Percentiles rank a stretch among this genome's conserved stretches.
These are phyloP conservation scores for Bruguiera gymnorhiza DNA, from an alignment of 345 rosid genomes.

Conservation along the genomic window DNA sequence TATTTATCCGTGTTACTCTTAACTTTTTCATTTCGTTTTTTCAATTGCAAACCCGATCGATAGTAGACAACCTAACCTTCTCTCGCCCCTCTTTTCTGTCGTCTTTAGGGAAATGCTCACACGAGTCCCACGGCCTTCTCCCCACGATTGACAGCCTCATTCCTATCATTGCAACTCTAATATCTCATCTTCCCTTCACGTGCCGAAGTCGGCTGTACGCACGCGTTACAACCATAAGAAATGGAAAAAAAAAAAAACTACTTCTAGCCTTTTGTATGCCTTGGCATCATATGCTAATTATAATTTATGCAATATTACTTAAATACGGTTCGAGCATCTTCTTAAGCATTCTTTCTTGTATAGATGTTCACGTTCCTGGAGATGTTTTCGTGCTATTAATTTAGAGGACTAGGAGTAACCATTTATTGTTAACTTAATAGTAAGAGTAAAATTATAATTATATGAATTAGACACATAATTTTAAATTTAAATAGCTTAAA, in stretches of 20 bases:
- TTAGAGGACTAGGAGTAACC: background rate
- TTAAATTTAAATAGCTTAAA: no score
- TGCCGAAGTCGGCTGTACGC: conserved; percentile 38
- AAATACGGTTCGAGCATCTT: background rate
- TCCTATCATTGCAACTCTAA: conserved; percentile 3
- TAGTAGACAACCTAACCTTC: conserved; percentile 46
- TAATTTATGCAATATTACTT: no score
- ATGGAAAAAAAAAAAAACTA: no score
- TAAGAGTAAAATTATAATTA: no score
- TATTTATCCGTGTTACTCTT: background rate
- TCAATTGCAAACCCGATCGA: conserved; percentile 47
- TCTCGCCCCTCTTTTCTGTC: conserved; percentile 9
- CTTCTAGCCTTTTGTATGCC: no score
- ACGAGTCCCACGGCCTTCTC: conserved; percentile 47
- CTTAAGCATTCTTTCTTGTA: background rate
- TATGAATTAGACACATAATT: no score
- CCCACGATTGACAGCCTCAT: conserved; percentile 34
- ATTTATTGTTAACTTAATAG: no score
- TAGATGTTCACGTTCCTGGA: background rate
- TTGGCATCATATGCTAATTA: no score
- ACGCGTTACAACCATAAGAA: conserved; percentile 23
- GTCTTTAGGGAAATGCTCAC: conserved; percentile 42
- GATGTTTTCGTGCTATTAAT: background rate
- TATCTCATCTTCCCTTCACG: conserved; percentile 37
- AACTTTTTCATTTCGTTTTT: background rate